These are phyloP conservation scores for Tolypocladium guangdongense DNA, from an alignment of 2,329 filamentous ascomycete genomes.

Conservation along the genomic window DNA sequence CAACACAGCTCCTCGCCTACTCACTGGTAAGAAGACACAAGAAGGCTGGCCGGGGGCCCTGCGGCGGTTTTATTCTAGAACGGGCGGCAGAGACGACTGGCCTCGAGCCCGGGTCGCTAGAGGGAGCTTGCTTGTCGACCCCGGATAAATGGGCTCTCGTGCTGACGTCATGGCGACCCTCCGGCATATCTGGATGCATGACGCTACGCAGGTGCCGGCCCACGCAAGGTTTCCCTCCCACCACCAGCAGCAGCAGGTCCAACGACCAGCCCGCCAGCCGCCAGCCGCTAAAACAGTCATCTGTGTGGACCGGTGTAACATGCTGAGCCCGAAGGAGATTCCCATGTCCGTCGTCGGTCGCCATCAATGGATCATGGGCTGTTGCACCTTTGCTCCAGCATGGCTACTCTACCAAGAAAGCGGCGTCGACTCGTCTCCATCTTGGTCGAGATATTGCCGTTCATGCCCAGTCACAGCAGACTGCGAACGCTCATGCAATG, in stretches of 20 bases:
- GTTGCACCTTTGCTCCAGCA: background rate
- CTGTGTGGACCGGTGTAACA: background rate
- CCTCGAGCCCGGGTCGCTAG: background rate
- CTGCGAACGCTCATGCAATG: background rate
- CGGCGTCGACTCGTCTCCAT: background rate
- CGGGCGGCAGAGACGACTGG: background rate
- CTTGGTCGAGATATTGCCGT: background rate
- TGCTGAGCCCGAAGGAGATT: background rate
- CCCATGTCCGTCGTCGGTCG: background rate
- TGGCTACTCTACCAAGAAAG: background rate
- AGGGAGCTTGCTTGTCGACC: background rate
- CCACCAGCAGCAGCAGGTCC: too few species aligned
- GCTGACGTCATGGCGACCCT: conserved; percentile 13
- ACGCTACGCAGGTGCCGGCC: conserved; percentile 4
- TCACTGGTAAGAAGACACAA: background rate
- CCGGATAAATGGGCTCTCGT: conserved; percentile 1
- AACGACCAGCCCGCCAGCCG: background rate
- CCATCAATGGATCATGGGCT: too few species aligned
- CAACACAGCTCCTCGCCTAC: background rate
- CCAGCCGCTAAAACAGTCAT: background rate
- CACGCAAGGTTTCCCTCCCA: background rate
- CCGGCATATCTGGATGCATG: conserved; percentile 6
- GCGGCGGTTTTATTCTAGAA: background rate
- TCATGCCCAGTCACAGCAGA: background rate
- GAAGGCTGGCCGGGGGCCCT: background rate